A percentile compares a stretch with the other conserved stretches of the same genome.
Conservation (phyloP, 1,284 basidiomycete species). For the Cryptococcus jaspeensis region DNA sequence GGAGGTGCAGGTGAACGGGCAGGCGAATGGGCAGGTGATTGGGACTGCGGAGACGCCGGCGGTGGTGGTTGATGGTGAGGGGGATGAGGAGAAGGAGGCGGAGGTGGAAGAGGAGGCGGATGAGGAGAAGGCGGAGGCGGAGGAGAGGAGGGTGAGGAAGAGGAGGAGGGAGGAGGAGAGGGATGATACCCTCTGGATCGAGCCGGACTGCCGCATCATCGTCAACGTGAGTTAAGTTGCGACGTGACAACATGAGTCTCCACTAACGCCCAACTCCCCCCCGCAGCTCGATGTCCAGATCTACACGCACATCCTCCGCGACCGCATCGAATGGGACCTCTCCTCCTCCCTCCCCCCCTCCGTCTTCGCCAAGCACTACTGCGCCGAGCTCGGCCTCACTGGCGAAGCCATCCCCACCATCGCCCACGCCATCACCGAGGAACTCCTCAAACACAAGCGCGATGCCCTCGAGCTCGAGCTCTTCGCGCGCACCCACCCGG, state of each 20-base stretch:
- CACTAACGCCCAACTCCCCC: slow-evolving; percentile 6
- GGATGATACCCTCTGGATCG: slow-evolving; percentile 55
- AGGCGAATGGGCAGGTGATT: background rate
- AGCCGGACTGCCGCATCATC: slow-evolving; percentile 83
- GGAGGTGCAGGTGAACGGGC: background rate
- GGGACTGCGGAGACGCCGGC: background rate
- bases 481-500: slow-evolving; percentile 61
- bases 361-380: slow-evolving; percentile 75
- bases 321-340: slow-evolving; percentile 98
- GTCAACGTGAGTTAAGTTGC: slow-evolving; percentile 70
- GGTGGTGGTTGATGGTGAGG: background rate
- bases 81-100: slow-evolving; percentile 2
- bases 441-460: slow-evolving; percentile 89
- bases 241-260: too few species aligned
- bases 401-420: slow-evolving; percentile 86
- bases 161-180: slow-evolving; percentile 12
- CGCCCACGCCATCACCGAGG: slow-evolving; percentile 90
- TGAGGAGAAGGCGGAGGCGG: slow-evolving; percentile 18
- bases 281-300: slow-evolving; percentile 97
- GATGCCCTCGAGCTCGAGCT: slow-evolving; percentile 92
- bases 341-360: slow-evolving; percentile 88
- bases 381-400: slow-evolving; percentile 79
- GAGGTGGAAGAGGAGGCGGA: slow-evolving; percentile 28
- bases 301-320: slow-evolving; percentile 81
- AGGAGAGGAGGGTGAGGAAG: background rate